phyloP scores from a whole-genome alignment of 2,329 filamentous ascomycete species.

The Fusarium sp. region DNA sequence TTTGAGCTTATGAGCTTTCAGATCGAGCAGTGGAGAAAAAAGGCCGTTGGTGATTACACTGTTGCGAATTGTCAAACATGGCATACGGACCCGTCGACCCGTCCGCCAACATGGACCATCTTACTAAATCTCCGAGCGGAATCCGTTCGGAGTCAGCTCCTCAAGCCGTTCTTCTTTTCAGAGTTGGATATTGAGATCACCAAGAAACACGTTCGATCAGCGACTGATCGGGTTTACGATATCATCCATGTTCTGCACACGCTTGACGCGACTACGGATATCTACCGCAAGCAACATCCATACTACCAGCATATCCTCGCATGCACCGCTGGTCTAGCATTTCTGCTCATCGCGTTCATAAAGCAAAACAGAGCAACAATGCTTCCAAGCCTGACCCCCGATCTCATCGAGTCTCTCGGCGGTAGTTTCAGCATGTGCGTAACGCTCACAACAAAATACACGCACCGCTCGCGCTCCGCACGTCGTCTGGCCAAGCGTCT shows the following conservation, averaged over 20 bases:
- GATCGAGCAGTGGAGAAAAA: conserved; percentile 42
- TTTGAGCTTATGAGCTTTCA: conserved; percentile 46
- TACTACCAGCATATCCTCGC: conserved; percentile 23
- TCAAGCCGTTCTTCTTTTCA: conserved; percentile 28
- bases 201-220: conserved; percentile 18
- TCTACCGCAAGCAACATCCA: conserved; percentile 26
- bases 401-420: conserved; percentile 11
- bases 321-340: conserved; percentile 17
- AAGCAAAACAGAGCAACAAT: conserved; percentile 22
- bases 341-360: conserved; percentile 23
- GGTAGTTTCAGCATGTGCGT: conserved; percentile 28
- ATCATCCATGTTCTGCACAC: conserved; percentile 18
- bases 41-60: conserved; percentile 27
- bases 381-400: conserved; percentile 2
- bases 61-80: conserved; percentile 6
- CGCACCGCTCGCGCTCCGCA: conserved; percentile 2
- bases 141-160: conserved; percentile 18
- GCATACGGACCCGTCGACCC: conserved; percentile 6
- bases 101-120: conserved; percentile 23
- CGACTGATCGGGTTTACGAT: conserved; percentile 17
- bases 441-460: conserved; percentile 15
- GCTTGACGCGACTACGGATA: conserved; percentile 10
- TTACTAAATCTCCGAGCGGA: conserved; percentile 23
- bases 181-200: conserved; percentile 21
- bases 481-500: conserved; percentile 16